Evolutionary conservation across 306 rosid species (phyloP).

Genomic region (Castanospermum australe): DNA sequence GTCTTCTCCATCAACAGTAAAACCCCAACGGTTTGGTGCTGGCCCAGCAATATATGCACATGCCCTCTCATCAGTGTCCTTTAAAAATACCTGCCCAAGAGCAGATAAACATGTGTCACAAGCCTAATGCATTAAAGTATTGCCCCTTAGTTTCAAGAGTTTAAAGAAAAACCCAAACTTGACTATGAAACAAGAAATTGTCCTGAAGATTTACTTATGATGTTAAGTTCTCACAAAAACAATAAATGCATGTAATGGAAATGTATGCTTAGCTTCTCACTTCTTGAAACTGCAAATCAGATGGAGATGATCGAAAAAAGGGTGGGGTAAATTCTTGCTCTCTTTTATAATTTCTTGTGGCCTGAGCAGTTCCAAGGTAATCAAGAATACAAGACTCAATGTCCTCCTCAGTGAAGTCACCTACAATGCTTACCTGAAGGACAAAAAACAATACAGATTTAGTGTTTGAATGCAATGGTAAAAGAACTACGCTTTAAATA

Average conservation of each 20-base stretch:
- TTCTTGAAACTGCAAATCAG: conserved; percentile 86
- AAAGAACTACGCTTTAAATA: conserved; percentile 17
- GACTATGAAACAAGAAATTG: not conserved
- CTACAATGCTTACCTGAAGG: conserved; percentile 83
- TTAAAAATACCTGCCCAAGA: conserved; percentile 73
- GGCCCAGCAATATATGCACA: conserved; percentile 99
- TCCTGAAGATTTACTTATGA: not conserved
- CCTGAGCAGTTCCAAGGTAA: conserved; percentile 88
- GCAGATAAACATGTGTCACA: conserved; percentile 25
- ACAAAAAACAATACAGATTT: not conserved
- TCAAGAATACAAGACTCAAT: conserved; percentile 92
- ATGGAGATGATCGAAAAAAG: conserved; percentile 68
- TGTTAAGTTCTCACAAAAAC: not conserved
- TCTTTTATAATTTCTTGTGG: conserved; percentile 36
- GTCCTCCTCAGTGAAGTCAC: conserved; percentile 88
- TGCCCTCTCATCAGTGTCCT: conserved; percentile 98
- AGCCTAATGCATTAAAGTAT: not conserved
- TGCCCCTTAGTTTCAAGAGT: not conserved
- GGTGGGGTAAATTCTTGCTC: conserved; percentile 55
- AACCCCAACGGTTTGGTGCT: conserved; percentile 99
- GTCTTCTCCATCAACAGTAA: conserved; percentile 74
- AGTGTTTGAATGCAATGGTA: conserved; percentile 13
- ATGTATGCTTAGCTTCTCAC: conserved; percentile 51
- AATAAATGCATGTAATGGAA: not conserved
- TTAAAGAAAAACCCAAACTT: not conserved